These are phyloP conservation scores for Manihot esculenta DNA, from an alignment of 441 rosid genomes.

Conservation along the genomic window DNA sequence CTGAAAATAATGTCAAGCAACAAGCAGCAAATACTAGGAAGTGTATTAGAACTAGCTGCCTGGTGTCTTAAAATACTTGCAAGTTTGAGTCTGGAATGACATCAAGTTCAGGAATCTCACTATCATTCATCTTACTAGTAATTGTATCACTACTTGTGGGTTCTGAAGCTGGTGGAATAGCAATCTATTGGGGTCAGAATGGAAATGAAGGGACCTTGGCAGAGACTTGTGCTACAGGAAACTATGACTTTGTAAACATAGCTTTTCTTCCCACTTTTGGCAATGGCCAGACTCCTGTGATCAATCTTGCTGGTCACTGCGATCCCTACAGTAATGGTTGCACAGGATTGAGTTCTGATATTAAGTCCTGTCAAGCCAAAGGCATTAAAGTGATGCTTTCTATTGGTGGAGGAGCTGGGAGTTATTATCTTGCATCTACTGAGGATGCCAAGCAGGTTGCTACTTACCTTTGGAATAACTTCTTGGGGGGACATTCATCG, in stretches of 20 bases:
- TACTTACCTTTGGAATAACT: too few species aligned
- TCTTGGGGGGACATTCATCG: too few species aligned
- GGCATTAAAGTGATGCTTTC: slow-evolving; percentile 27
- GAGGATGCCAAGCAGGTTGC: too few species aligned
- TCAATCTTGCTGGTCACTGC: slow-evolving; percentile 30
- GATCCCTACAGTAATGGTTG: slow-evolving; percentile 27
- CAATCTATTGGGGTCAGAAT: slow-evolving; percentile 33
- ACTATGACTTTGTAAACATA: slow-evolving; percentile 3
- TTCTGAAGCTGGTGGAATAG: slow-evolving; percentile 15
- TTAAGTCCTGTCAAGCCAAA: slow-evolving; percentile 29
- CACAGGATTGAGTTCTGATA: slow-evolving; percentile 26
- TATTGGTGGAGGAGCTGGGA: slow-evolving; percentile 22
- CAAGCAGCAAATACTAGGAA: too few species aligned
- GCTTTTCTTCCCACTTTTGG: slow-evolving; percentile 27
- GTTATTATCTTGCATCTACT: slow-evolving; percentile 12
- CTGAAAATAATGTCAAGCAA: background rate
- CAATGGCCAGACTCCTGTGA: slow-evolving; percentile 26
- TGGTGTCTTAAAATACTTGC: background rate
- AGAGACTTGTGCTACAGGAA: slow-evolving; percentile 23
- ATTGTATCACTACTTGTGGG: background rate
- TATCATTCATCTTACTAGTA: background rate
- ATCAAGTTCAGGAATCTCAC: background rate
- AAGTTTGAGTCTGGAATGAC: background rate
- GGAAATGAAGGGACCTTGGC: slow-evolving; percentile 31
- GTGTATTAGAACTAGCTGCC: too few species aligned